A percentile compares a stretch with the other conserved stretches of the same genome.
These are phyloP conservation scores for Exophiala dermatitidis DNA, from an alignment of 2,329 filamentous ascomycete genomes.

Conservation along the genomic window DNA sequence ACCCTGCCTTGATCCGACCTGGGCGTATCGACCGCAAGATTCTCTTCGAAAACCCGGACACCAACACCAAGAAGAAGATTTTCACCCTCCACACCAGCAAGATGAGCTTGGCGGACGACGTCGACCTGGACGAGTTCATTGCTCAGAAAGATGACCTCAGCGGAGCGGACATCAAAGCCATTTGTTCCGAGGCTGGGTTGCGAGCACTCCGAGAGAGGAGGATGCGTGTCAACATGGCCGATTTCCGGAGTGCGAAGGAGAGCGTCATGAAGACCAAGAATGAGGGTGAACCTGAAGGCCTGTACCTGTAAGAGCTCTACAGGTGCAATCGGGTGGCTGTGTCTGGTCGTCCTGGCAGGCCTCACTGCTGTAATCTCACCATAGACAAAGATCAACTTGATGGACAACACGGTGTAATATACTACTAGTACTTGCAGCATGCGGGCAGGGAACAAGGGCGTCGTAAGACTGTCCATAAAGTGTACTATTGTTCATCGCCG, in stretches of 20 bases:
- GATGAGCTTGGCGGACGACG: conserved; percentile 93
- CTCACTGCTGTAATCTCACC: not conserved
- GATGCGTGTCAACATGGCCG: conserved; percentile 98
- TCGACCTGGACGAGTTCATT: conserved; percentile 98
- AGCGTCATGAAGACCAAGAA: conserved; percentile 97
- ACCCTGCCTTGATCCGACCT: conserved; percentile 90
- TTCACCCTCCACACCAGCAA: conserved; percentile 97
- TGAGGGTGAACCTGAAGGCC: conserved; percentile 92
- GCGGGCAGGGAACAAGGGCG: too few species aligned
- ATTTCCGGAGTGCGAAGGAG: conserved; percentile 88
- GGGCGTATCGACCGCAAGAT: conserved; percentile 99
- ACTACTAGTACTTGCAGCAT: too few species aligned
- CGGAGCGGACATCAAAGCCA: conserved; percentile 97
- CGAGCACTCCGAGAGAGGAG: conserved; percentile 88
- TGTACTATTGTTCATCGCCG: too few species aligned
- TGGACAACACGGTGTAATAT: too few species aligned
- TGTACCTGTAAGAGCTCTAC: conserved; percentile 72
- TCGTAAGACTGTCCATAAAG: too few species aligned
- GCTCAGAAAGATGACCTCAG: conserved; percentile 96
- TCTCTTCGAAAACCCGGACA: conserved; percentile 64
- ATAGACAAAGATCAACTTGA: not conserved
- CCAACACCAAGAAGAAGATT: conserved; percentile 96
- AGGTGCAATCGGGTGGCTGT: not conserved
- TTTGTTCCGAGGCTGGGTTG: conserved; percentile 93
- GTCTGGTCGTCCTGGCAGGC: not conserved